Evolutionary conservation across 2,329 filamentous ascomycete genomes (phyloP), one percentile per base, ranked within the genome.

Genomic region (Elsinoe perseae): DNA sequence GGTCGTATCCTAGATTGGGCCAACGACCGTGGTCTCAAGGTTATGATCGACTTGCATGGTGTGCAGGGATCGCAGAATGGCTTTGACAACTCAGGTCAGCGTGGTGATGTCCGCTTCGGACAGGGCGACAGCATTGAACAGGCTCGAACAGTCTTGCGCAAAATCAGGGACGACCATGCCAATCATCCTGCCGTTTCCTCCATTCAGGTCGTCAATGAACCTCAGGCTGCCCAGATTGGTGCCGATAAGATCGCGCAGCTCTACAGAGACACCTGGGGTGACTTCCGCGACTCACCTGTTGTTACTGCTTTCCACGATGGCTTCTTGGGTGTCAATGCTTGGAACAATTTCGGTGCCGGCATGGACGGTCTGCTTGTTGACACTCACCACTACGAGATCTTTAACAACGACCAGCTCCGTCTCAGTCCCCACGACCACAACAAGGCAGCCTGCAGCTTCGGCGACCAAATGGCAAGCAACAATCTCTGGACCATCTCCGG

Each of bases 41-140:
- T 86, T 40, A 77, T 85, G 69, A 76, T 87, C 62, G 84, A 87
- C 65, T 69, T 87, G 20, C 84, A 87, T 64, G 84, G 83, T 61
- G 80, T 81, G 28, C 79, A 81, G 16, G 77, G 77, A 5, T 83
- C 80, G 5, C 83, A 86, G 63, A 85, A 85, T 59, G 83, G 83
- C 2, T 85, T 85, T 64, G 83, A 86, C 68, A 86, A 85, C 69
- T 82, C 78, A 55, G 83, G 83, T 44, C 57, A 56, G 20, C 73
- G 71, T 43, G 70, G 72, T 16, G 77, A 77, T 3, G 69, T 80
- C n/a, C 63, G 61, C 38, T 76, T 74, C 73, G 71, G 68, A 4
- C 70, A 74, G 61, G 73, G 73, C 48, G 69, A 74, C 56, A 71
- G 72, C 3, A 64, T 75, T 10, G 56, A 57, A 1, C 64, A 74